Evolutionary conservation across 129 eudicot species (phyloP).

Genomic region (Arctium lappa): DNA sequence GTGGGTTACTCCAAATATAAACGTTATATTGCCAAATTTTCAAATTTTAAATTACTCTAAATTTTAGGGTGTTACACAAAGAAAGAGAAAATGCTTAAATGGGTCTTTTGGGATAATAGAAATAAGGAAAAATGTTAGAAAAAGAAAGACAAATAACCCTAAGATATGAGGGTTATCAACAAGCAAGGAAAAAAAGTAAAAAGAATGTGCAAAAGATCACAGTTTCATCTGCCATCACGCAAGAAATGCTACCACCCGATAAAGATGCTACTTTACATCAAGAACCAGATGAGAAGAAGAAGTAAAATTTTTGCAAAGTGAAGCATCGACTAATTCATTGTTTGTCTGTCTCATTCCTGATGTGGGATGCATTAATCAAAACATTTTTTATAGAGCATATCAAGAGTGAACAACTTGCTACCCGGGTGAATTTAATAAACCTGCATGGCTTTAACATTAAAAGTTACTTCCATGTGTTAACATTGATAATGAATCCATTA

Average conservation of each 20-base stretch:
- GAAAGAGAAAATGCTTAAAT: too few species aligned
- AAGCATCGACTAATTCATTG: neutral
- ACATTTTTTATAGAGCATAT: neutral
- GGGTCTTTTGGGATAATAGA: too few species aligned
- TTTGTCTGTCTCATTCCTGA: constrained; percentile 12
- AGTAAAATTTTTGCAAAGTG: constrained; percentile 7
- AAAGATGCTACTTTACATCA: neutral
- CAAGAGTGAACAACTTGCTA: neutral
- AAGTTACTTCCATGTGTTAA: neutral
- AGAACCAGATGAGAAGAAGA: neutral
- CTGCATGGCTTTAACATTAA: neutral
- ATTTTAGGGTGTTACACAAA: too few species aligned
- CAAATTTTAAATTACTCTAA: too few species aligned
- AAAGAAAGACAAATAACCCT: too few species aligned
- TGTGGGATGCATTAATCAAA: neutral
- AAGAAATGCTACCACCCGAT: constrained; percentile 6
- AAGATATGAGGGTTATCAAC: too few species aligned
- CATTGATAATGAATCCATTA: too few species aligned
- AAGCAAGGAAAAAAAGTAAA: constrained; percentile 12
- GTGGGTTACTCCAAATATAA: too few species aligned
- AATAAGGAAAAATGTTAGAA: too few species aligned
- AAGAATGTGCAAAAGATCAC: constrained; percentile 1
- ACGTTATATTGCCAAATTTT: too few species aligned
- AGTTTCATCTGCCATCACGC: neutral
- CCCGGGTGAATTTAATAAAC: constrained; percentile 12